phyloP scores from a whole-genome alignment of 352 stramenopile genomes.

The Pythium folliculosum region DNA sequence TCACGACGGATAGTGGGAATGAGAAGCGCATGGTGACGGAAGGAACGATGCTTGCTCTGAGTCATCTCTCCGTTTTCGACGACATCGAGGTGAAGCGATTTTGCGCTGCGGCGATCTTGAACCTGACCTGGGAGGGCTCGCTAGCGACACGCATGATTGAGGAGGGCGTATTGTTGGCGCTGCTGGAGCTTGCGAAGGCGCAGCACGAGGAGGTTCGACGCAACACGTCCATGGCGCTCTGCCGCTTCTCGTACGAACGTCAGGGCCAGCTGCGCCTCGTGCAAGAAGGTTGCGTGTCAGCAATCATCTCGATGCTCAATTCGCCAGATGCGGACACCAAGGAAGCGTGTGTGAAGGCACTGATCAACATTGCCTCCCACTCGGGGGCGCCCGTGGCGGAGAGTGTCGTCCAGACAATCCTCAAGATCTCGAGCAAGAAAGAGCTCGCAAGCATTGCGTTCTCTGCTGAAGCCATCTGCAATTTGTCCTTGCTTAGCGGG shows the following conservation, averaged over 20 bases:
- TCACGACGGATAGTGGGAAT: constrained; percentile 62
- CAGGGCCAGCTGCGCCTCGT: constrained; percentile 68
- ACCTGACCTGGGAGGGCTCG: constrained; percentile 59
- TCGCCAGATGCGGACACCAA: constrained; percentile 78
- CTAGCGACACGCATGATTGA: constrained; percentile 64
- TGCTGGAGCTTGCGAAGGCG: constrained; percentile 78
- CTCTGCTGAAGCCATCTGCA: constrained; percentile 72
- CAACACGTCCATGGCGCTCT: constrained; percentile 83
- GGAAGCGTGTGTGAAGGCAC: constrained; percentile 79
- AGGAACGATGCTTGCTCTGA: constrained; percentile 72
- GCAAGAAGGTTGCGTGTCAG: constrained; percentile 80
- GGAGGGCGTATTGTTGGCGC: constrained; percentile 66
- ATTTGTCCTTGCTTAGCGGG: constrained; percentile 69
- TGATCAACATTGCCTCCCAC: constrained; percentile 84
- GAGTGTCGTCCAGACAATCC: constrained; percentile 75
- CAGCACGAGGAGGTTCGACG: constrained; percentile 80
- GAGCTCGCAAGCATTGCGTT: constrained; percentile 59
- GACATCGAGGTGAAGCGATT: constrained; percentile 83
- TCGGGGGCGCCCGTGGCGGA: constrained; percentile 63
- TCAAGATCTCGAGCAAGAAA: constrained; percentile 75
- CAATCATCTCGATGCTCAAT: constrained; percentile 86
- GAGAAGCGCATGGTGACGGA: constrained; percentile 79
- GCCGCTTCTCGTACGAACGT: constrained; percentile 81
- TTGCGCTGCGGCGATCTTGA: constrained; percentile 79
- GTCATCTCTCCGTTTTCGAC: constrained; percentile 74